Conservation (phyloP, 441 rosid species). For the Erysimum cheiri region DNA sequence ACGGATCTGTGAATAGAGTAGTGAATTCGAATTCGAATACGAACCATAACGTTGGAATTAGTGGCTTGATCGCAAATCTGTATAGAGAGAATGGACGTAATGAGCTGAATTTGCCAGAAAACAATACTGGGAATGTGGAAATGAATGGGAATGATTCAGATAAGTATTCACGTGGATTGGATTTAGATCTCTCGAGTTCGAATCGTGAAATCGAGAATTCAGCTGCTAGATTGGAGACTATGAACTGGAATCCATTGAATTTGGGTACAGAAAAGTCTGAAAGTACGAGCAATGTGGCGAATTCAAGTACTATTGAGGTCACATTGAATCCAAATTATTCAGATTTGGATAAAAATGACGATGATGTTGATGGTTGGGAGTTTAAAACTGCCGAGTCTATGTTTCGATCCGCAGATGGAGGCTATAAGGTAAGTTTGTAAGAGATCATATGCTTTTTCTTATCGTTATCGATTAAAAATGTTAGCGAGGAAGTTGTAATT, state of each 20-base stretch:
- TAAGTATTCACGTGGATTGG: neutral
- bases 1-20: conserved; percentile 39
- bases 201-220: conserved; percentile 24
- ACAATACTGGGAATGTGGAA: conserved; percentile 10
- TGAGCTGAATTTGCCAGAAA: conserved; percentile 33
- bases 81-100: conserved; percentile 47
- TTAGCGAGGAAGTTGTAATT: neutral
- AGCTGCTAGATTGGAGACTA: conserved; percentile 25
- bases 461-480: neutral
- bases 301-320: conserved; percentile 33
- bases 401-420: conserved; percentile 30
- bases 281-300: conserved; percentile 21
- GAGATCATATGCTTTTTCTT: neutral
- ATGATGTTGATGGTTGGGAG: conserved; percentile 55
- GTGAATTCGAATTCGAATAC: conserved; percentile 32
- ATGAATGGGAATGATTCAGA: conserved; percentile 30
- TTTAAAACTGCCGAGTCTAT: conserved; percentile 57
- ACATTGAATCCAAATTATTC: conserved; percentile 36
- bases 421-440: conserved; percentile 40
- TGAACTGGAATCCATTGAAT: conserved; percentile 48
- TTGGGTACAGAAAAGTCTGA: conserved; percentile 37
- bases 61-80: conserved; percentile 57
- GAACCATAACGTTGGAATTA: conserved; percentile 38
- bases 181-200: conserved; percentile 3
- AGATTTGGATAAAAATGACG: conserved; percentile 37